Conservation (phyloP, 331 rosid genomes). For the Phaseolus coccineus region DNA sequence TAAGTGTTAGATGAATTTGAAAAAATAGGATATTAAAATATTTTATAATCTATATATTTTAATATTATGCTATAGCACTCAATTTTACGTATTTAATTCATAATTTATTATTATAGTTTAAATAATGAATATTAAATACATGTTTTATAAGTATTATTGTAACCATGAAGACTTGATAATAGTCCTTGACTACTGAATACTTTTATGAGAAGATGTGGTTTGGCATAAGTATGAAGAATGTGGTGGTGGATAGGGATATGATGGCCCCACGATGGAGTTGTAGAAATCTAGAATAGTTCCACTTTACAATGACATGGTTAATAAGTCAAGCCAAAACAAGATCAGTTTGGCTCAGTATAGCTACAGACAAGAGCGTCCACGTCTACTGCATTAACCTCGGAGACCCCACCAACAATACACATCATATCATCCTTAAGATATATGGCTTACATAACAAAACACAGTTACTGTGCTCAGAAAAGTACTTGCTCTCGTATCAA, state of each 20-base stretch:
- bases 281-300: slow-evolving; percentile 42
- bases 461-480: slow-evolving; percentile 9
- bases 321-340: slow-evolving; percentile 51
- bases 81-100: too few species aligned
- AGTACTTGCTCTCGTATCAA: slow-evolving; percentile 30
- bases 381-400: slow-evolving; percentile 40
- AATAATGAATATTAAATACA: too few species aligned
- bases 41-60: too few species aligned
- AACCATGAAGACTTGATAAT: too few species aligned
- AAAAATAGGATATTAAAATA: too few species aligned
- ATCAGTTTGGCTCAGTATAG: slow-evolving; percentile 41
- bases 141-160: too few species aligned
- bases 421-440: slow-evolving; percentile 36
- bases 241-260: slow-evolving; percentile 16
- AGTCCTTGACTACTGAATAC: too few species aligned
- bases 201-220: slow-evolving; percentile 2
- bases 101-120: too few species aligned
- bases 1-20: too few species aligned
- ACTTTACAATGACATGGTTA: slow-evolving; percentile 46
- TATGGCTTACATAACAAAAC: slow-evolving; percentile 33
- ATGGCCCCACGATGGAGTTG: slow-evolving; percentile 42
- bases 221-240: slow-evolving; percentile 29
- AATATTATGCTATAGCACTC: too few species aligned
- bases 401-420: slow-evolving; percentile 49
- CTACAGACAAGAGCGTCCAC: slow-evolving; percentile 49